These are phyloP conservation scores for Nemania sp. DNA, from an alignment of 2,329 filamentous ascomycete species.

Conservation along the genomic window DNA sequence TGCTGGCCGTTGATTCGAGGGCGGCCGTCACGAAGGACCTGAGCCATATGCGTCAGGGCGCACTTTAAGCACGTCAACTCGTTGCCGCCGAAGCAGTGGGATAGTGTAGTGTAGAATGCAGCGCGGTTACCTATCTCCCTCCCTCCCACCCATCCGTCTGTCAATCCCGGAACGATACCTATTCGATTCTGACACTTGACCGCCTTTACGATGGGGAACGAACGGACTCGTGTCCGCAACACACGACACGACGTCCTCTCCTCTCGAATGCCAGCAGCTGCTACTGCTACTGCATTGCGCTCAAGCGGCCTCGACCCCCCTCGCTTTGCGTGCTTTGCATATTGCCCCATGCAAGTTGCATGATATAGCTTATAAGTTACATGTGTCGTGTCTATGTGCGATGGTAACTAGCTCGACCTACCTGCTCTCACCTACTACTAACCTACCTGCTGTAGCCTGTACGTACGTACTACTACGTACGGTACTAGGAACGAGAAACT, in stretches of 20 bases:
- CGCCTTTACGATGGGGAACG: constrained; percentile 35
- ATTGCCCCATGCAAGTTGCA: constrained; percentile 15
- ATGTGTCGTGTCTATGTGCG: background rate
- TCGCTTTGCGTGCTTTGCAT: constrained; percentile 18
- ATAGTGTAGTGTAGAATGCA: constrained; percentile 3
- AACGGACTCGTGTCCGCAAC: constrained; percentile 16
- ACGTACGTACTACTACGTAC: constrained; percentile 2
- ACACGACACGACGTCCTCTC: constrained; percentile 29
- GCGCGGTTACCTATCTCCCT: constrained; percentile 2
- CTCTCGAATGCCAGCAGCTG: constrained; percentile 13
- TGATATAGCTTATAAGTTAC: constrained; percentile 21
- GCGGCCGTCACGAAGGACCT: constrained; percentile 24
- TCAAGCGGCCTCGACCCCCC: constrained; percentile 8
- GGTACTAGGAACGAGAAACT: background rate
- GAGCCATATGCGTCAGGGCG: constrained; percentile 26
- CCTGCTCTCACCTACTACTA: background rate
- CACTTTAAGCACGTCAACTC: constrained; percentile 26
- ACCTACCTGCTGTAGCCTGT: background rate
- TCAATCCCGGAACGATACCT: constrained; percentile 2
- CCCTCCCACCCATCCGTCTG: background rate
- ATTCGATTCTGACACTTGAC: constrained; percentile 31
- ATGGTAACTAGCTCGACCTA: constrained; percentile 10
- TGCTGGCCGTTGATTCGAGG: constrained; percentile 37
- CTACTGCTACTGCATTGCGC: constrained; percentile 17
- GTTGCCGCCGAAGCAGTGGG: constrained; percentile 33